Percentiles rank a stretch among this genome's conserved stretches.
Conservation (phyloP, 306 rosid species). For the Quercus engelmannii region DNA sequence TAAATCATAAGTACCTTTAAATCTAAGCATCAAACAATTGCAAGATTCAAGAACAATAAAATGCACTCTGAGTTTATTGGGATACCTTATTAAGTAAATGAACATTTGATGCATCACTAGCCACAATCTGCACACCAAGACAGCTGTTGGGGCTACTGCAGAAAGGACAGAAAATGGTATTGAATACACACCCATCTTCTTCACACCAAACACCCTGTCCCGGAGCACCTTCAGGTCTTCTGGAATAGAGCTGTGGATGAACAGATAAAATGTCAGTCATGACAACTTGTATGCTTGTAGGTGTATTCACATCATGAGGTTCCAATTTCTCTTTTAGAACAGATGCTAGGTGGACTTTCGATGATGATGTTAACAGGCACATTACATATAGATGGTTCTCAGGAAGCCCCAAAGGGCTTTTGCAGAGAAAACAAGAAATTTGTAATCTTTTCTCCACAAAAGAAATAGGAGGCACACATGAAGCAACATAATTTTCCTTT, state of each 20-base stretch:
- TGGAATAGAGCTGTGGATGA: conserved; percentile 42
- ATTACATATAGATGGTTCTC: conserved; percentile 53
- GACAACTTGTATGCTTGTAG: conserved; percentile 45
- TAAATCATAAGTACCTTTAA: background rate
- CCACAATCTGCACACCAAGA: conserved; percentile 80
- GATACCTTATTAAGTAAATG: conserved; percentile 74
- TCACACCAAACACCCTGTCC: conserved; percentile 72
- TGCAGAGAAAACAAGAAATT: conserved; percentile 72
- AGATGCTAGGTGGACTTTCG: conserved; percentile 53
- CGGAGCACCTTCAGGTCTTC: conserved; percentile 28
- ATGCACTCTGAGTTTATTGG: background rate
- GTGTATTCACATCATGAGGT: conserved; percentile 17
- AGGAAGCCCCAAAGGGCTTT: conserved; percentile 68
- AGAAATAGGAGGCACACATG: conserved; percentile 36
- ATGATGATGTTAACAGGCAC: conserved; percentile 55
- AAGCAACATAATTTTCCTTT: conserved; percentile 15
- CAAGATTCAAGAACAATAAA: conserved; percentile 17
- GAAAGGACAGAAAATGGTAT: conserved; percentile 70
- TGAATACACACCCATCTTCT: conserved; percentile 88
- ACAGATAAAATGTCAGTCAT: conserved; percentile 57
- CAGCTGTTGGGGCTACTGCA: conserved; percentile 46
- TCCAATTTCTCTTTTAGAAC: conserved; percentile 39
- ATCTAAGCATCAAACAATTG: background rate
- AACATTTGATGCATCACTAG: conserved; percentile 65
- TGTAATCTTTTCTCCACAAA: conserved; percentile 42